phyloP scores from a whole-genome alignment of 257 asterid species.

The Penstemon davidsonii region DNA sequence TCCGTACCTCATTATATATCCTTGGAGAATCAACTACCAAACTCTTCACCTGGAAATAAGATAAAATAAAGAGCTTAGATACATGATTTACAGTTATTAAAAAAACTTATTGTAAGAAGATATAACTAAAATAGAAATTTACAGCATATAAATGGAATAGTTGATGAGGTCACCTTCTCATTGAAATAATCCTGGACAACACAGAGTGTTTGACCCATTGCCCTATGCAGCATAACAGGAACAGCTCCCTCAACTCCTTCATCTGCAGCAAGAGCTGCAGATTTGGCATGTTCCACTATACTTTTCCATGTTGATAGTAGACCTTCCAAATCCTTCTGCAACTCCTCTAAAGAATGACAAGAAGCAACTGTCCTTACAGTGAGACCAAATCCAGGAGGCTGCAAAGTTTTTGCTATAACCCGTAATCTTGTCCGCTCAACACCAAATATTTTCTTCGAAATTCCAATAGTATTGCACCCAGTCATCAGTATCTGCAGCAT shows the following conservation, averaged over 20 bases:
- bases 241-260: conserved; percentile 96
- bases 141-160: conserved; percentile 17
- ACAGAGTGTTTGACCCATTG: conserved; percentile 93
- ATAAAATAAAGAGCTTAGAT: conserved; percentile 28
- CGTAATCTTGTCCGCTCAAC: conserved; percentile 87
- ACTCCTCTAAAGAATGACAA: conserved; percentile 78
- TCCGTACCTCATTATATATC: conserved; percentile 89
- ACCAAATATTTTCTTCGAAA: conserved; percentile 88
- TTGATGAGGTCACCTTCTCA: conserved; percentile 58
- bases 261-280: conserved; percentile 97
- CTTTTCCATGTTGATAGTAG: conserved; percentile 83
- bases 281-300: conserved; percentile 81
- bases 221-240: conserved; percentile 86
- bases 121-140: conserved; percentile 4
- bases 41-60: conserved; percentile 67
- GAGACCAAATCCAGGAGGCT: conserved; percentile 91
- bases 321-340: conserved; percentile 87
- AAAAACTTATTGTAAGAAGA: conserved; percentile 17
- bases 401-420: conserved; percentile 82
- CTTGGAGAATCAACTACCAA: conserved; percentile 96
- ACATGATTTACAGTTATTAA: conserved; percentile 22
- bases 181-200: conserved; percentile 94
- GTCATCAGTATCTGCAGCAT: conserved; percentile 68
- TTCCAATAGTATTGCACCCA: conserved; percentile 66
- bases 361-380: conserved; percentile 94